Conservation (phyloP, 2,329 filamentous ascomycete genomes). For the Fusarium decemcellulare region DNA sequence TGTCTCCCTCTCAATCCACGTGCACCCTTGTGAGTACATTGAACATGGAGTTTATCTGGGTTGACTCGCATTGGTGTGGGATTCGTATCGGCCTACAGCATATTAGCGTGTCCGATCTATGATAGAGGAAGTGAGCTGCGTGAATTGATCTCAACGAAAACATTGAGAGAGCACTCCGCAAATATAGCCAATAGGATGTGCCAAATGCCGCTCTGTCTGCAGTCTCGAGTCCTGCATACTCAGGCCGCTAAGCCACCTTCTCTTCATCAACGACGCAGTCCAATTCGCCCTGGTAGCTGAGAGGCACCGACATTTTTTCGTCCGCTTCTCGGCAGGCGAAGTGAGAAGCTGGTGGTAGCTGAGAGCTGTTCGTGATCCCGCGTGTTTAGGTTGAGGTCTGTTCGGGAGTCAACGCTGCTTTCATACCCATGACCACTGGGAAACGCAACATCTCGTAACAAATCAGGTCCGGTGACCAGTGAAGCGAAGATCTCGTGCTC, state of each 20-base stretch:
- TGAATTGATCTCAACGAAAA: neutral
- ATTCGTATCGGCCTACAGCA: neutral
- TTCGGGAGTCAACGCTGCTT: neutral
- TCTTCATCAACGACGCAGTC: neutral
- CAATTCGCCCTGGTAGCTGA: neutral
- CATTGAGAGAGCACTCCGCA: neutral
- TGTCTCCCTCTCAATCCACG: too few species aligned
- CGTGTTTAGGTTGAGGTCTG: neutral
- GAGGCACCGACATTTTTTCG: neutral
- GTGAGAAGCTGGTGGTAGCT: neutral
- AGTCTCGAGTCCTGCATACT: slow-evolving; percentile 1
- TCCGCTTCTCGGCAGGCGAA: neutral
- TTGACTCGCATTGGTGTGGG: neutral
- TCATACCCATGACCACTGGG: neutral
- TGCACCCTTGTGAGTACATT: too few species aligned
- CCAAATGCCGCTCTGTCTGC: neutral
- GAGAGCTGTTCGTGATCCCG: neutral
- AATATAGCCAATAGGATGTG: neutral
- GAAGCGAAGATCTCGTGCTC: slow-evolving; percentile 1
- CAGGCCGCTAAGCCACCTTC: neutral
- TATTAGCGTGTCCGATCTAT: neutral
- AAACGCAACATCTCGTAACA: neutral
- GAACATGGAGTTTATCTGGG: too few species aligned
- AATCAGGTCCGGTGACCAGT: neutral
- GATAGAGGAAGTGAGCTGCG: neutral